Evolutionary conservation across 257 asterid genomes (phyloP), one percentile per base, ranked within the genome.

Genomic region (Primulina eburnea): DNA sequence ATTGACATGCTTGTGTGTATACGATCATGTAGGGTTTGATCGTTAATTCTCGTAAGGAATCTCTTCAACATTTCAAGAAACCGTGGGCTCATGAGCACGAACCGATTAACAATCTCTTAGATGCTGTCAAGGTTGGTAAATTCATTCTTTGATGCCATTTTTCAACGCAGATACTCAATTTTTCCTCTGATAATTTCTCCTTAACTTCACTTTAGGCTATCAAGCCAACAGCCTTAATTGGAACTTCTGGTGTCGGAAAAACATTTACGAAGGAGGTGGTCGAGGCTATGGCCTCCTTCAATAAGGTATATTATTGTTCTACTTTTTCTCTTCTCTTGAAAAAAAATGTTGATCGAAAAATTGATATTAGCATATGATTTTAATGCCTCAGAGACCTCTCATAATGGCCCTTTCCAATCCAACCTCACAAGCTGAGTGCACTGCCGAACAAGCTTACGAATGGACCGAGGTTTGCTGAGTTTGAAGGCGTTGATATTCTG

Each of bases 341-440:
- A 55, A 4, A 26, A n/a, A 12, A 65, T 47, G 8, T 50, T 50
- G 3, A 50, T 35, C 11, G 2, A 35, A 50, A 50, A 40, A 40
- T 11, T 40, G 17, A 43, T 43, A 2, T 6, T 50, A 0, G 2
- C 60, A 26, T 65, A 14, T 11, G 70, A 1, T 68, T 72, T 62
- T 26, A 35, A 53, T 73, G 20, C 73, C 74, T 61, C 88, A 94
- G 99, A 91, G 30, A 84, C 99, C 97, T 60, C 97, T 94, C 58
- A 86, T 94, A 68, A 80, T 94, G 97, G 97, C 99, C 40, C 96
- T 94, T 57, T 91, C 99, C 11, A 94, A 94, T 68, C 99, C 99
- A 29, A 94, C 99, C 43, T 80, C 96, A 70, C 97, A 94, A 82
- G 58, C 99, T n/a, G 99, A 94, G 87, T 94, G 99, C 87, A 89